Percentiles rank a stretch among this genome's conserved stretches.
Evolutionary conservation across 129 eudicot species (phyloP).

Genomic region (sunflower (Helianthus annuus)): DNA sequence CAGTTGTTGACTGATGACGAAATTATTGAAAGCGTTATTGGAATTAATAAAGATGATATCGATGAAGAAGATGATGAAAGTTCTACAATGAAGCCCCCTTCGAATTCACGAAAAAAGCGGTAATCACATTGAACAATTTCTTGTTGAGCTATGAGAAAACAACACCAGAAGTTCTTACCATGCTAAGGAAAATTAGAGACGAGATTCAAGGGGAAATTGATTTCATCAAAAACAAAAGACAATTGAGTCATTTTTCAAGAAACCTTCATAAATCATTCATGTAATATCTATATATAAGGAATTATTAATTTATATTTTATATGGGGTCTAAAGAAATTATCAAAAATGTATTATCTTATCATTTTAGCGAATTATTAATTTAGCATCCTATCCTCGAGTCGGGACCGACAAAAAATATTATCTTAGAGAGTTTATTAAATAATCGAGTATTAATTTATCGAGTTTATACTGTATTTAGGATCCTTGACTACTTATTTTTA

Average conservation of each 20-base stretch:
- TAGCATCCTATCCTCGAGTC: constrained; percentile 38
- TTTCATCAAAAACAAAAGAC: no score
- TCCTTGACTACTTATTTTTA: no score
- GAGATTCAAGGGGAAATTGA: no score
- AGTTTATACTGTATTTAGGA: neutral
- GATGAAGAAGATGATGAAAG: no score
- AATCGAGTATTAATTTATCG: constrained; percentile 42
- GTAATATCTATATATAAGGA: no score
- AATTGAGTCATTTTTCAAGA: no score
- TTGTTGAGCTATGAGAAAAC: constrained; percentile 28
- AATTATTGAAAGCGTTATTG: no score
- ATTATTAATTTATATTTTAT: no score
- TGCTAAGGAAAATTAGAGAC: neutral
- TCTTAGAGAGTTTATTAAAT: constrained; percentile 38
- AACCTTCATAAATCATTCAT: no score
- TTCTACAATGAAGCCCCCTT: constrained; percentile 37
- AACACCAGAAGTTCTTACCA: constrained; percentile 35
- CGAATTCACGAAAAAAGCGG: no score
- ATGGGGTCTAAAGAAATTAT: constrained; percentile 2
- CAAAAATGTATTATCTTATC: constrained; percentile 35
- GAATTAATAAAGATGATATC: no score
- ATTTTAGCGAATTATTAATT: constrained; percentile 41
- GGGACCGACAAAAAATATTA: constrained; percentile 29
- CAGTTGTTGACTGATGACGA: no score
- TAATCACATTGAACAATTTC: constrained; percentile 33